A percentile compares a stretch with the other conserved stretches of the same genome.
phyloP scores from a whole-genome alignment of 2,329 filamentous ascomycete species.

The Fusarium nelsonii region DNA sequence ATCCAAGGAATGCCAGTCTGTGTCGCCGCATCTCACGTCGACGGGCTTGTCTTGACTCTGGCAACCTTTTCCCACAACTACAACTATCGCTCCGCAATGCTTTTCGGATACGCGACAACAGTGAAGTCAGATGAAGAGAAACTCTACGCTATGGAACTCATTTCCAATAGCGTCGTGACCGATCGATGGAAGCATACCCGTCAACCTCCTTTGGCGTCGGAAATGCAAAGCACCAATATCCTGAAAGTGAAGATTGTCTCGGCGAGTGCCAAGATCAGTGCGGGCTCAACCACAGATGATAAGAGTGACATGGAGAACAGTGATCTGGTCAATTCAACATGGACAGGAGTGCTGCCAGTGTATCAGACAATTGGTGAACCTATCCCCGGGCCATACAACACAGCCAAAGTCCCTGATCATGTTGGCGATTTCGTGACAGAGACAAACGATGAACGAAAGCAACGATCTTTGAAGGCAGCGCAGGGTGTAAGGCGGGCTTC shows the following conservation, averaged over 20 bases:
- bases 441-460: constrained; percentile 51
- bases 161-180: constrained; percentile 80
- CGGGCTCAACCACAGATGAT: constrained; percentile 71
- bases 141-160: constrained; percentile 80
- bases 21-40: constrained; percentile 78
- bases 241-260: constrained; percentile 75
- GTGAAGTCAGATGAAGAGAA: constrained; percentile 78
- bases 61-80: constrained; percentile 85
- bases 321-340: constrained; percentile 58
- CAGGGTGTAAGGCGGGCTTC: constrained; percentile 40
- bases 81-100: constrained; percentile 85
- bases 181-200: constrained; percentile 77
- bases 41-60: constrained; percentile 83
- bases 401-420: constrained; percentile 71
- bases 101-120: constrained; percentile 78
- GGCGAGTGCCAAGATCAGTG: constrained; percentile 81
- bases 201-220: constrained; percentile 76
- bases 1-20: constrained; percentile 74
- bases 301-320: constrained; percentile 61
- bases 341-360: constrained; percentile 72
- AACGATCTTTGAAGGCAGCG: constrained; percentile 46
- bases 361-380: constrained; percentile 74
- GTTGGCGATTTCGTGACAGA: constrained; percentile 59
- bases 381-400: constrained; percentile 69
- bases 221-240: constrained; percentile 81